Base-by-base conservation (phyloP, 441 rosid genomes). In the Erodium texanum region DNA sequence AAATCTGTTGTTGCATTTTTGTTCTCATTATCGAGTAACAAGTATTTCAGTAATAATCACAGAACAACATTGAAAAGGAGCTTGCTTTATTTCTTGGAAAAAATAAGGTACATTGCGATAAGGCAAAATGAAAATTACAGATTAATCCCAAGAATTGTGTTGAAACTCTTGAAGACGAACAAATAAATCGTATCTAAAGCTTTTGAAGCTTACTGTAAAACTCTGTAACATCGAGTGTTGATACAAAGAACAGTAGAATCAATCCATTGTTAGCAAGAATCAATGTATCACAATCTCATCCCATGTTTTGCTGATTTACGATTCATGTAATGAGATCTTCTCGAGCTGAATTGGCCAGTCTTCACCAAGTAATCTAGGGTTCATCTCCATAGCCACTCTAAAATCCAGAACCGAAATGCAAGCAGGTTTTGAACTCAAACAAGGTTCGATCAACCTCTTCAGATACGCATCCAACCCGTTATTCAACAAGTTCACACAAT, bases 261-360 rank as follows among this genome's bases (percentile, higher is more conserved):
- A 27, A 1, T 27, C 29, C 29, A 27, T 27, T 27, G 29, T 27
- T 27, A 27, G 29, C 29, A 2, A 52, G 59, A 52, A 52, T 96
- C 59, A 18, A n/a, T 52, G 22, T 95, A 77, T 89, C 82, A 72
- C 81, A 68, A 76, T 87, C 12, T 87, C 89, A 84, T 74, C 22
- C 93, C 85, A 67, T 84, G 66, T 19, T 70, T 80, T 19, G 23
- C 68, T 64, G 59, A 66, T 69, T 70, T 12, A 4, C 16, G 68
- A 62, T 66, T 79, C 75, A 59, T 69, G 68, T 23, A 67, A 70
- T 36, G 79, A 75, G 56, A 91, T 77, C 77, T 82, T 89, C 82
- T 89, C 99, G 7, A 86, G 85, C 62, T 89, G 87, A 50, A 67
- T 65, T 12, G 94, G 66, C 97, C 96, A 88, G 62, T 86, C 83